Percentiles rank a stretch among this genome's conserved stretches.
phyloP scores from a whole-genome alignment of 2,329 filamentous ascomycete genomes.

The Sporothrix euskadiensis region DNA sequence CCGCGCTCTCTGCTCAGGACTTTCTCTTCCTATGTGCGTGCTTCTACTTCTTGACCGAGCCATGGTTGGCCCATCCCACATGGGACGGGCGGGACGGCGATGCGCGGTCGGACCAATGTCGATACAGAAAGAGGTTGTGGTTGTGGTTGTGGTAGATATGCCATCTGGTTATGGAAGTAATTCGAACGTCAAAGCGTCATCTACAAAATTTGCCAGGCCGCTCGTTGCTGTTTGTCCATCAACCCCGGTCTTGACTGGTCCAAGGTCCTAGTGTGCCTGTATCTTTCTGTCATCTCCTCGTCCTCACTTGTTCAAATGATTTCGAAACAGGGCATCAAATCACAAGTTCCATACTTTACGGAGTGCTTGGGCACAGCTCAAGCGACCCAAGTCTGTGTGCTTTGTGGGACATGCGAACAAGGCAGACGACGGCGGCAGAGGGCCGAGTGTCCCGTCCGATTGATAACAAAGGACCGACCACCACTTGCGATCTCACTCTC shows the following conservation, averaged over 20 bases:
- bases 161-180: neutral
- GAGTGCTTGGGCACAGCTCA: neutral
- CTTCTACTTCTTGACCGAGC: neutral
- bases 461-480: neutral
- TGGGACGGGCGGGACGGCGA: conserved; percentile 9
- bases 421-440: neutral
- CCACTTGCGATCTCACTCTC: neutral
- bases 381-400: neutral
- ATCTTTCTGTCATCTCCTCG: too few species aligned
- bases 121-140: neutral
- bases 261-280: neutral
- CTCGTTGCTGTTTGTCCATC: neutral
- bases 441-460: conserved; percentile 8
- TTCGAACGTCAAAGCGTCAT: conserved; percentile 3
- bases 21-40: neutral
- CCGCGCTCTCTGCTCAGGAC: neutral
- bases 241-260: neutral
- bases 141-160: neutral
- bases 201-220: neutral
- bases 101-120: conserved; percentile 16
- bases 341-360: neutral
- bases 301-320: neutral
- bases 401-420: conserved; percentile 18
- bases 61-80: neutral
- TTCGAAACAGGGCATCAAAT: conserved; percentile 1